Evolutionary conservation across 139 green algal genomes (phyloP), one percentile per base, ranked within the genome.

Genomic region (Chloropicon primus): DNA sequence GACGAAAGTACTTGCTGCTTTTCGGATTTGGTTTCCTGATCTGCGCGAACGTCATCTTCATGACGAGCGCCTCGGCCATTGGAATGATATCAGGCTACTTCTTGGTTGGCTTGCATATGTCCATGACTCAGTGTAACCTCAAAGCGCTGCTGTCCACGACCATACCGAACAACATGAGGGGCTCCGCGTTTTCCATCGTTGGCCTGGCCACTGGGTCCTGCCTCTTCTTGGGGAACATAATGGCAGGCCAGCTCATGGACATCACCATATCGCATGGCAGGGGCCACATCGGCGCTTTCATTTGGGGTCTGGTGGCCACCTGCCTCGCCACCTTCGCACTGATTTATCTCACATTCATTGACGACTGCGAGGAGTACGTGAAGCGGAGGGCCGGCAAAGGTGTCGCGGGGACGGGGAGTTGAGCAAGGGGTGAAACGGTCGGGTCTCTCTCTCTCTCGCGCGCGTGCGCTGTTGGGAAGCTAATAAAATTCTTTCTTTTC

Each of bases 21-120:
- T 75, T 41, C 25, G 72, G 72, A 10, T 75, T 75, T 75, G 72
- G 5, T 22, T 27, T 75, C 17, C 17, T 75, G 25, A 75, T 75
- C 25, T 27, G 25, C 24, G 72, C 72, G 25, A 27, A 75, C 21
- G 72, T 75, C 5, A 75, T 75, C 25, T 75, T 75, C 72, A 75
- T 75, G 25, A 75, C 72, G 5, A 75, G 10, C 5, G 17, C 41
- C 17, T 62, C 41, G 10, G 17, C 41, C 10, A 62, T 62, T 5
- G 41, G 41, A 5, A 62, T 62, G 10, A 62, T 62, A 5, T 75
- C 72, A 5, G 72, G 72, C 10, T 62, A 62, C 41, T 62, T 62
- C 17, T 62, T 62, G 41, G 41, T 62, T 5, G 41, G 41, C 10
- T 17, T 62, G 5, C 41, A 62, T 17, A 62, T 62, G 41, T 62